A percentile compares a stretch with the other conserved stretches of the same genome.
Conservation (phyloP, 177 flowering plant species). For the Vitis hybrid region DNA sequence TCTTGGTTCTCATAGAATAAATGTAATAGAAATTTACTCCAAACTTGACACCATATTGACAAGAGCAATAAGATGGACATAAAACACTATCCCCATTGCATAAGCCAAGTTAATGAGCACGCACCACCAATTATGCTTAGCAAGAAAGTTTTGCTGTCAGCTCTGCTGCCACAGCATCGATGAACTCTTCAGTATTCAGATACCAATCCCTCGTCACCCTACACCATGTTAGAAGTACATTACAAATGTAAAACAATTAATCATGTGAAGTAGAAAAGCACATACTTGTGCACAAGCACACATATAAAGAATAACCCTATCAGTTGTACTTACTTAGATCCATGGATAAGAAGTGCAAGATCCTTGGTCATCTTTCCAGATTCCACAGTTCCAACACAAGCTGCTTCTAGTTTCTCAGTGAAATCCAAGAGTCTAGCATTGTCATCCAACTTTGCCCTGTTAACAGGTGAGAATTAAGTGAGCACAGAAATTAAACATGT, state of each 20-base stretch:
- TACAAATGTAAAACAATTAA: neutral
- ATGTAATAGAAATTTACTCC: neutral
- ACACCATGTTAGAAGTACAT: slow-evolving; percentile 12
- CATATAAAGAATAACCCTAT: neutral
- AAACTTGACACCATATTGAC: neutral
- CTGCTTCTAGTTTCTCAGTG: slow-evolving; percentile 71
- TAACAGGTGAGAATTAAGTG: neutral
- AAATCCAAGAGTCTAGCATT: slow-evolving; percentile 65
- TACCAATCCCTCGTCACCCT: slow-evolving; percentile 65
- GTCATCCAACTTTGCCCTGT: slow-evolving; percentile 77
- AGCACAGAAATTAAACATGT: neutral
- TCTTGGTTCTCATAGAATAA: neutral
- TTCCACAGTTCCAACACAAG: slow-evolving; percentile 73
- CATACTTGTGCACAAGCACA: neutral
- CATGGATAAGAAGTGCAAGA: slow-evolving; percentile 88
- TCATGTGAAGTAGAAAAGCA: neutral
- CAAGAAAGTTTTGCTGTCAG: slow-evolving; percentile 64
- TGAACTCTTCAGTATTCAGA: slow-evolving; percentile 91
- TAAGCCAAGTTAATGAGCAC: slow-evolving; percentile 15
- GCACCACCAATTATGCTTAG: slow-evolving; percentile 30
- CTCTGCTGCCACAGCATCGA: slow-evolving; percentile 90
- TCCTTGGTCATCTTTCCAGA: slow-evolving; percentile 98
- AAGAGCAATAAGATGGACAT: too few species aligned
- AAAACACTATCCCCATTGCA: neutral
- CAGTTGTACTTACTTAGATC: slow-evolving; percentile 59